These are phyloP conservation scores for Zalaria obscura DNA, from an alignment of 2,329 filamentous ascomycete genomes.

Conservation along the genomic window DNA sequence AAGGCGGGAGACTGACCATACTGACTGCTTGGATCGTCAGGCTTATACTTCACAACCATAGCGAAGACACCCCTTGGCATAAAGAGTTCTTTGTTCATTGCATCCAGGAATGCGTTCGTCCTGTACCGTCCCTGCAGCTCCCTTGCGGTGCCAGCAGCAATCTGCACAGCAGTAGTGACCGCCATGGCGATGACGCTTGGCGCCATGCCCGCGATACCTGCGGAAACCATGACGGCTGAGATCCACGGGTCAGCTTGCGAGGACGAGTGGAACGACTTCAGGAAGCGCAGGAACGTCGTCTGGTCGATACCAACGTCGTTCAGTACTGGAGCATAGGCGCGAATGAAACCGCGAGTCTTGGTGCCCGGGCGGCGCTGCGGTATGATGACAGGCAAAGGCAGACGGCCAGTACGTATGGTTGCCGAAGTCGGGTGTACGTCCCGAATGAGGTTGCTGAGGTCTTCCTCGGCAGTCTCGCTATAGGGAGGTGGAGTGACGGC, in stretches of 20 bases:
- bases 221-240: conserved; percentile 13
- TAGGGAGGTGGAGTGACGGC: no score
- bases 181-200: conserved; percentile 27
- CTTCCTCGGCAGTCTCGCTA: no score
- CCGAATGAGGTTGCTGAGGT: no score
- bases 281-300: conserved; percentile 33
- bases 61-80: conserved; percentile 41
- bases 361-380: conserved; percentile 37
- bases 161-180: conserved; percentile 29
- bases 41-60: conserved; percentile 31
- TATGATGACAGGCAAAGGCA: conserved; percentile 29
- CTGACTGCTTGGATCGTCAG: conserved; percentile 3
- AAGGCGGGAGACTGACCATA: no score
- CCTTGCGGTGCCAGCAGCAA: conserved; percentile 27
- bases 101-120: conserved; percentile 41
- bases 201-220: conserved; percentile 23
- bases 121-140: conserved; percentile 24
- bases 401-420: no score
- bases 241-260: conserved; percentile 22
- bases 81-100: conserved; percentile 43
- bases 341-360: conserved; percentile 35
- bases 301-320: conserved; percentile 33
- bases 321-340: conserved; percentile 38
- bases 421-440: no score
- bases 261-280: conserved; percentile 32